Evolutionary conservation across 225 moss, liverwort and hornwort species (phyloP), one percentile per base, ranked within the genome.

Genomic region (Pseudoscleropodium purum): DNA sequence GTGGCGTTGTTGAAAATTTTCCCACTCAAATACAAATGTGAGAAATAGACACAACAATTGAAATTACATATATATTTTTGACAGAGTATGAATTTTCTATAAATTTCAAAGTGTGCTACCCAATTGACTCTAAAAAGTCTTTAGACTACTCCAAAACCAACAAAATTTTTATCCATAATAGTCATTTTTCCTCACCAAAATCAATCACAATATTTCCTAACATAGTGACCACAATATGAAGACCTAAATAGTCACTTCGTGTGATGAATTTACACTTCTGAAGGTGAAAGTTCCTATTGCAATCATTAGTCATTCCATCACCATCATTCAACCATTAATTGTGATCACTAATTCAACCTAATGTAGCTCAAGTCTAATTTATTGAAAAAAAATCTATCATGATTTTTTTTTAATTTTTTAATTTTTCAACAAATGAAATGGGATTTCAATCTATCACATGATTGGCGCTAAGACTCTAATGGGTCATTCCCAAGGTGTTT

Each of bases 91-190:
- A 60, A 24, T 24, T 60, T 60, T 4, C 60, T 24, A 60, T 60
- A 5, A 75, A 33, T 31, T 49, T 17, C 45, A 16, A 49, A 49
- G 4, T 20, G 1, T 13, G 2, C 4, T 33, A 1, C 2, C 10
- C 12, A 20, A 49, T 49, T 33, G 12, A 4, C 2, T 4, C 4
- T 2, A 31, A 19, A 31, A 4, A 49, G 5, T 43, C 5, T 33
- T 0, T 75, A 31, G 7, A 74, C 45, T 45, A 29, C 0, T 3
- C 18, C 4, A 0, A 49, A 19, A 49, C 0, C 19, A 49, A 31
- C 1, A 49, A 11, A 13, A 33, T 18, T 5, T 12, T 1, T 11
- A 33, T 20, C 7, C 1, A 10, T 31, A 20, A 75, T 20, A 7
- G 5, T 31, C 20, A 49, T 75, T 12, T 33, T 33, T n/a, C n/a